Conservation (phyloP, 495 filamentous ascomycete genomes). For the Hypoxylon intermedium region DNA sequence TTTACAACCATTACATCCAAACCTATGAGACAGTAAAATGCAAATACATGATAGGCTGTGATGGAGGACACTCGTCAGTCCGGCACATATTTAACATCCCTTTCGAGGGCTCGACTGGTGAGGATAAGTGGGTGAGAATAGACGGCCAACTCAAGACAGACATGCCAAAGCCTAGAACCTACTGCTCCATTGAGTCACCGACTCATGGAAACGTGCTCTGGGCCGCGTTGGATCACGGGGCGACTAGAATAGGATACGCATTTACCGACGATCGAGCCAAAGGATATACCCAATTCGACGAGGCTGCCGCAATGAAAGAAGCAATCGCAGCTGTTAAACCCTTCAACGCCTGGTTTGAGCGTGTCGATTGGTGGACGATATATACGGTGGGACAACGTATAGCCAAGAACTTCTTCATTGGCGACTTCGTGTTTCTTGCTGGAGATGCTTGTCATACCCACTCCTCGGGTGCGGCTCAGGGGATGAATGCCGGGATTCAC, state of each 20-base stretch:
- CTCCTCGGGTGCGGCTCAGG: constrained; percentile 63
- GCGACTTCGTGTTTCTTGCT: constrained; percentile 57
- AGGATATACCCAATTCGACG: constrained; percentile 45
- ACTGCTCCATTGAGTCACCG: constrained; percentile 57
- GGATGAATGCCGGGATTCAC: constrained; percentile 68
- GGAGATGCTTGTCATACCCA: constrained; percentile 68
- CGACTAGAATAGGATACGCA: constrained; percentile 57
- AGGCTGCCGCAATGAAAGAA: constrained; percentile 42
- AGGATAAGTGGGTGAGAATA: constrained; percentile 55
- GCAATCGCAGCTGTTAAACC: constrained; percentile 46
- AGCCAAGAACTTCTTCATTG: constrained; percentile 52
- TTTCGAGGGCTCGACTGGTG: constrained; percentile 52
- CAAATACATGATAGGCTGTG: constrained; percentile 54
- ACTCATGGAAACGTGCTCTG: constrained; percentile 42
- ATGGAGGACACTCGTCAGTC: constrained; percentile 54
- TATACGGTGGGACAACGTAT: constrained; percentile 63
- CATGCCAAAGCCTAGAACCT: constrained; percentile 56
- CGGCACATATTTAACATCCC: constrained; percentile 47
- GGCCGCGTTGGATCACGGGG: constrained; percentile 45
- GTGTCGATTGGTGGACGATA: constrained; percentile 60
- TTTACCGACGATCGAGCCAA: constrained; percentile 57
- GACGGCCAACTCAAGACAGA: constrained; percentile 52
- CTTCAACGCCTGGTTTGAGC: constrained; percentile 50
- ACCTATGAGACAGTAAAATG: constrained; percentile 36
- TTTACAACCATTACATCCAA: constrained; percentile 30